Evolutionary conservation across 2,329 filamentous ascomycete genomes (phyloP).

Genomic region (Colletotrichum noveboracense): DNA sequence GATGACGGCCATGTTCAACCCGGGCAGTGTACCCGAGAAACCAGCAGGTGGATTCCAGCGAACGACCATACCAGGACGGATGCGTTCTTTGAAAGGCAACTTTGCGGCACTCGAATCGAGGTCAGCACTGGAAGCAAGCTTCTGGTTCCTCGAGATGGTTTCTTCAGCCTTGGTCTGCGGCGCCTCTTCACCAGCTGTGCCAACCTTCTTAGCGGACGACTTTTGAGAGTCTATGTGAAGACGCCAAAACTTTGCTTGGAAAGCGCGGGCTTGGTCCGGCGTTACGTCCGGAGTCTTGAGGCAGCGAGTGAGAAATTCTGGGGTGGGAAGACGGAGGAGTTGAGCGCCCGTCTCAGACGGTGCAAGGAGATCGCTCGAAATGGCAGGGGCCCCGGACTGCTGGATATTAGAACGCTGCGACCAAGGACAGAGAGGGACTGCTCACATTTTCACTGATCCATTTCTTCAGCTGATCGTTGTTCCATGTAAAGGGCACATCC

Average conservation of each 20-base stretch:
- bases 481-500: constrained; percentile 41
- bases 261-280: constrained; percentile 43
- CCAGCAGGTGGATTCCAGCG: constrained; percentile 30
- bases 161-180: neutral
- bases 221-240: constrained; percentile 44
- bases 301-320: constrained; percentile 46
- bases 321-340: constrained; percentile 41
- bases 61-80: constrained; percentile 47
- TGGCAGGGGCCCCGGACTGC: constrained; percentile 43
- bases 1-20: constrained; percentile 35
- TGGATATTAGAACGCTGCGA: neutral
- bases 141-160: neutral
- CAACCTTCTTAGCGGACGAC: neutral
- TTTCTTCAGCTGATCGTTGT: constrained; percentile 37
- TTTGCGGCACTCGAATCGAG: constrained; percentile 24
- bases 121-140: constrained; percentile 32
- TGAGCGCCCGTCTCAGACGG: constrained; percentile 45
- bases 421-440: neutral
- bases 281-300: constrained; percentile 39
- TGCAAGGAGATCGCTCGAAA: constrained; percentile 39
- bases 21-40: constrained; percentile 13
- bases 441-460: constrained; percentile 49
- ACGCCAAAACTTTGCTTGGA: constrained; percentile 47
- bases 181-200: neutral
- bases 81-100: constrained; percentile 42